Evolutionary conservation across 352 stramenopile genomes (phyloP).

Genomic region (Phytophthora ohioensis): DNA sequence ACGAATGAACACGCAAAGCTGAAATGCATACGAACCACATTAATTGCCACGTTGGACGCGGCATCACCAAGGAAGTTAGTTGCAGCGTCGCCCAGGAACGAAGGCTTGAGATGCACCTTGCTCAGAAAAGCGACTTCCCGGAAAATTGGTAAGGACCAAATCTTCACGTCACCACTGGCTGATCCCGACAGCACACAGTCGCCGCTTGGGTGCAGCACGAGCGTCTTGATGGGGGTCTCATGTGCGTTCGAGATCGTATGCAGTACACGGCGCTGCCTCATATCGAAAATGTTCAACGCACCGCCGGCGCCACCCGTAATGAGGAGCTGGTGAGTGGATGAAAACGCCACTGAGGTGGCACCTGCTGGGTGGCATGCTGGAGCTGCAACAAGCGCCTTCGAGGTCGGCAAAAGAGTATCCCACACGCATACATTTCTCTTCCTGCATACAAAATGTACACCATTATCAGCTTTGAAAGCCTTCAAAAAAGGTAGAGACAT

Average conservation of each 20-base stretch:
- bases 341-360: constrained; percentile 81
- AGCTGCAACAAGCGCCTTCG: constrained; percentile 75
- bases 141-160: constrained; percentile 89
- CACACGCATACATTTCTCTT: constrained; percentile 88
- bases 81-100: constrained; percentile 78
- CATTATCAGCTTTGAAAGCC: constrained; percentile 5
- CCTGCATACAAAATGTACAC: constrained; percentile 39
- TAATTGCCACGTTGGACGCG: constrained; percentile 88
- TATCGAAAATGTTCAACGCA: constrained; percentile 87
- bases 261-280: constrained; percentile 86
- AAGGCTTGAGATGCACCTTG: constrained; percentile 85
- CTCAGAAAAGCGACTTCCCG: constrained; percentile 74
- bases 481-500: neutral
- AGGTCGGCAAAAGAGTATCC: constrained; percentile 80
- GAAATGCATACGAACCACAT: constrained; percentile 63
- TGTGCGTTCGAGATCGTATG: constrained; percentile 87
- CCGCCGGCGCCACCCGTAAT: constrained; percentile 85
- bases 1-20: neutral
- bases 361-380: constrained; percentile 81
- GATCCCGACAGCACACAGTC: constrained; percentile 88
- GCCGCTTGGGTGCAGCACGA: constrained; percentile 79
- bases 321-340: constrained; percentile 79
- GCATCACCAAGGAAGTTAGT: constrained; percentile 83
- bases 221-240: constrained; percentile 85
- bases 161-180: constrained; percentile 87